Percentiles rank a stretch among this genome's conserved stretches.
These are phyloP conservation scores for Solanum commersonii DNA, from an alignment of 257 asterid species.

Conservation along the genomic window DNA sequence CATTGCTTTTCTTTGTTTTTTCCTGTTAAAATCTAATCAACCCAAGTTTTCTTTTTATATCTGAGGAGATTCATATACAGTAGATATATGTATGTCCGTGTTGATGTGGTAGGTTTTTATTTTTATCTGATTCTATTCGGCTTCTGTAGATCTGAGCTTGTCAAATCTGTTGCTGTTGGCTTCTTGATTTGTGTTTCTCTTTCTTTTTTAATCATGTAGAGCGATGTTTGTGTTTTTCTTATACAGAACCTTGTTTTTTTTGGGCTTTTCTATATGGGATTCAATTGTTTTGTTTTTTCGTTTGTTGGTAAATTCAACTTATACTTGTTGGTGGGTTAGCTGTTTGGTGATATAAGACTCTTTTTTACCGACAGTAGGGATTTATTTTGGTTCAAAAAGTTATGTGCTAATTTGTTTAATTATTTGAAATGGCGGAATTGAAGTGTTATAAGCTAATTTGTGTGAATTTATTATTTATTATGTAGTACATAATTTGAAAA, in stretches of 20 bases:
- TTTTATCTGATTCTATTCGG: background rate
- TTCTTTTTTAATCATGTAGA: background rate
- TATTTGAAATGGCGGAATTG: background rate
- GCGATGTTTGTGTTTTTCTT: background rate
- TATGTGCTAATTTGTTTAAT: background rate
- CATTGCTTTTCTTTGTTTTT: background rate
- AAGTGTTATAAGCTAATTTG: background rate
- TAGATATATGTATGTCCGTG: background rate
- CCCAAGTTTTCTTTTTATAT: background rate
- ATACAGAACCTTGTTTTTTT: background rate
- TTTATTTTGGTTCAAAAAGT: background rate
- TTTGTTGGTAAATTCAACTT: background rate
- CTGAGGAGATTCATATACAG: background rate
- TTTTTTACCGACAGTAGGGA: background rate
- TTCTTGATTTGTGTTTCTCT: background rate
- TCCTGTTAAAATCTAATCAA: background rate
- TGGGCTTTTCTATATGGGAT: background rate
- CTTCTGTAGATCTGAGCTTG: constrained; percentile 17
- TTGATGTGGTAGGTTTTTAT: background rate
- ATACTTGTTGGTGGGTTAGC: background rate
- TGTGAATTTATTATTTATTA: background rate
- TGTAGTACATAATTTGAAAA: background rate
- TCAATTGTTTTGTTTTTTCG: background rate
- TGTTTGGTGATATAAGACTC: background rate
- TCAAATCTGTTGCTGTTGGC: background rate